phyloP scores from a whole-genome alignment of 2,329 filamentous ascomycete species.

The Trichoderma atrobrunneum region DNA sequence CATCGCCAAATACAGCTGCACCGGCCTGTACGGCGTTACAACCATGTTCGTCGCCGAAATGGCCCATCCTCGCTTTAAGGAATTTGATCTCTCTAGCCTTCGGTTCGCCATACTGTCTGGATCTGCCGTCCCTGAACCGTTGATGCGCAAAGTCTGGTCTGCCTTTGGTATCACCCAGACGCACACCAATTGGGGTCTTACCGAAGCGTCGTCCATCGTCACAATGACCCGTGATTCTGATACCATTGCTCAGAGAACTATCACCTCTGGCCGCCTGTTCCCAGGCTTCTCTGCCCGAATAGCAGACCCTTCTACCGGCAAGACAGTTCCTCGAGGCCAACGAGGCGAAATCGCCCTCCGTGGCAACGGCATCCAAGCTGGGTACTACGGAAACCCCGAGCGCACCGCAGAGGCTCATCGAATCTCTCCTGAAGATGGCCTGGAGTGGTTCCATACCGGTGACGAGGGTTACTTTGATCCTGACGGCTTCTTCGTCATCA shows the following conservation, averaged over 20 bases:
- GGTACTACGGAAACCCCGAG: not conserved
- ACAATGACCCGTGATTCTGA: slow-evolving; percentile 5
- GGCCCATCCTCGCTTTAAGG: not conserved
- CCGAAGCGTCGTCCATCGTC: not conserved
- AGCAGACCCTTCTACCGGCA: not conserved
- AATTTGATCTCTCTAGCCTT: not conserved
- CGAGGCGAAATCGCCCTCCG: slow-evolving; percentile 6
- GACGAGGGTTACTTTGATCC: slow-evolving; percentile 77
- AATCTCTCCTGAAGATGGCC: not conserved
- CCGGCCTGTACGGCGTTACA: slow-evolving; percentile 4
- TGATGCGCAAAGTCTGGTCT: slow-evolving; percentile 5
- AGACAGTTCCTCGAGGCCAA: not conserved
- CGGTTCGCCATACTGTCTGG: not conserved
- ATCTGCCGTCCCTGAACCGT: not conserved
- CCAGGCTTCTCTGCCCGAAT: not conserved
- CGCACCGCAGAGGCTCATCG: slow-evolving; percentile 4
- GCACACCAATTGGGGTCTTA: slow-evolving; percentile 4
- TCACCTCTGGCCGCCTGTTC: slow-evolving; percentile 7
- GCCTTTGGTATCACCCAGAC: slow-evolving; percentile 2
- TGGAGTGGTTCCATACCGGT: slow-evolving; percentile 74
- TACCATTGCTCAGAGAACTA: not conserved
- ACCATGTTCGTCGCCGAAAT: slow-evolving; percentile 14
- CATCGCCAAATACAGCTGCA: slow-evolving; percentile 1
- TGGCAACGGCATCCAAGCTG: slow-evolving; percentile 2
- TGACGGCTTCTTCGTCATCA: slow-evolving; percentile 76